Percentiles rank a stretch among this genome's conserved stretches.
Evolutionary conservation across 1,139 yeast species (phyloP).

Genomic region (Tardiomyces digboiensis): DNA sequence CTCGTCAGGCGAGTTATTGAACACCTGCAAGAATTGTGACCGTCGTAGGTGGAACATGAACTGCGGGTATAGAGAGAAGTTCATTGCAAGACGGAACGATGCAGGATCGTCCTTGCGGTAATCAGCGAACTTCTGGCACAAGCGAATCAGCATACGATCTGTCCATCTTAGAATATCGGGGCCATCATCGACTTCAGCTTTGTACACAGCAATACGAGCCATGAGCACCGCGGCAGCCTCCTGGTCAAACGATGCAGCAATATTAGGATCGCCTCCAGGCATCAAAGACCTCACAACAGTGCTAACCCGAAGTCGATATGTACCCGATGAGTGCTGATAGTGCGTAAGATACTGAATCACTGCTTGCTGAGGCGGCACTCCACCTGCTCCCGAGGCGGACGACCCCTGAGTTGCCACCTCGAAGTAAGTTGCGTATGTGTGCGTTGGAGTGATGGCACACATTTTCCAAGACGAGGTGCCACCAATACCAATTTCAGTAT

Average conservation of each 20-base stretch:
- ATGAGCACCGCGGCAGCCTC: constrained; percentile 97
- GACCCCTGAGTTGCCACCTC: constrained; percentile 41
- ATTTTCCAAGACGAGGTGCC: constrained; percentile 84
- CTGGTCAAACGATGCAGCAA: constrained; percentile 78
- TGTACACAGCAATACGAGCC: constrained; percentile 89
- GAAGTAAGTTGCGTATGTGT: constrained; percentile 79
- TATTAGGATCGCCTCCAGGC: constrained; percentile 38
- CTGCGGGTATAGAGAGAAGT: constrained; percentile 87
- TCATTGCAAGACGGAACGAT: constrained; percentile 69
- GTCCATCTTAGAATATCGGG: constrained; percentile 77
- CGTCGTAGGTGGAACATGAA: constrained; percentile 94
- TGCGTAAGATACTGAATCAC: constrained; percentile 65
- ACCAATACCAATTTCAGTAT: constrained; percentile 89
- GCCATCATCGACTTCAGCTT: constrained; percentile 68
- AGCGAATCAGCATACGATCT: constrained; percentile 73
- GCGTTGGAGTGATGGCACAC: constrained; percentile 76
- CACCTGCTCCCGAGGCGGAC: constrained; percentile 9
- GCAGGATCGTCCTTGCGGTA: constrained; percentile 67
- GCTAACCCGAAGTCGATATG: constrained; percentile 84
- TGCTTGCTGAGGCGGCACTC: constrained; percentile 53
- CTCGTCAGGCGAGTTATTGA: constrained; percentile 97
- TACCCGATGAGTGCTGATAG: constrained; percentile 51
- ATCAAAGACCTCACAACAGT: constrained; percentile 65
- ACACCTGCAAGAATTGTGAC: constrained; percentile 92
- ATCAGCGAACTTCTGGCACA: constrained; percentile 84